Evolutionary conservation across 495 filamentous ascomycete species (phyloP), one percentile per base, ranked within the genome.

Genomic region (Talaromyces thailandensis): DNA sequence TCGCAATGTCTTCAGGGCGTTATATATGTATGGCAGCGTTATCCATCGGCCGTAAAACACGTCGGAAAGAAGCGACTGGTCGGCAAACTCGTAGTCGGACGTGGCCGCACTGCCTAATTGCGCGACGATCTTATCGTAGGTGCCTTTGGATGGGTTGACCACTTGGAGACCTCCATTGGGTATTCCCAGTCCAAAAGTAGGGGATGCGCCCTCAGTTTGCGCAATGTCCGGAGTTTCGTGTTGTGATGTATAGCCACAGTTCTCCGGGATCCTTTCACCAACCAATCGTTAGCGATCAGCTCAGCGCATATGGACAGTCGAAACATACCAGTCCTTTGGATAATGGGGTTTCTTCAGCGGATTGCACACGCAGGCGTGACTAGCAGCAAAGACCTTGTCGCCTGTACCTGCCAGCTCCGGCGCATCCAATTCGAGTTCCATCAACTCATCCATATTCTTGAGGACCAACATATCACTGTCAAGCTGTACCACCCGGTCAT

Each of bases 391-490:
- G 8, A 92, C 85, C 28, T 79, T 75, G 48, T 78, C 59, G 8
- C 82, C 85, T 35, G 74, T 80, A 12, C 83, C 85, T 2, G 21
- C 74, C 67, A 76, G 43, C 1, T 71, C 73, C 1, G 82, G 76
- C 45, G 72, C 66, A 69, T 92, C 88, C 16, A 94, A 79, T 65
- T 79, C 70, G 6, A 94, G 28, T 5, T 89, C 85, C 88, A 93
- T 93, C 58, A 95, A 73, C 72, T 92, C 90, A 68, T 95, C 91
- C 88, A 95, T 93, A 69, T 92, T 92, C 62, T 77, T 74, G 58
- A 84, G 74, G 4, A 90, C 82, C 23, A 93, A 67, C 91, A 93
- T 95, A 72, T 95, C 91, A 66, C 85, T 86, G 72, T 95, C 91
- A n/a, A 95, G 80, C 69, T 87, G 85, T 18, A 92, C 84, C 23